Evolutionary conservation across 768 basidiomycete genomes (phyloP).

Genomic region (Polyporus arcularius): DNA sequence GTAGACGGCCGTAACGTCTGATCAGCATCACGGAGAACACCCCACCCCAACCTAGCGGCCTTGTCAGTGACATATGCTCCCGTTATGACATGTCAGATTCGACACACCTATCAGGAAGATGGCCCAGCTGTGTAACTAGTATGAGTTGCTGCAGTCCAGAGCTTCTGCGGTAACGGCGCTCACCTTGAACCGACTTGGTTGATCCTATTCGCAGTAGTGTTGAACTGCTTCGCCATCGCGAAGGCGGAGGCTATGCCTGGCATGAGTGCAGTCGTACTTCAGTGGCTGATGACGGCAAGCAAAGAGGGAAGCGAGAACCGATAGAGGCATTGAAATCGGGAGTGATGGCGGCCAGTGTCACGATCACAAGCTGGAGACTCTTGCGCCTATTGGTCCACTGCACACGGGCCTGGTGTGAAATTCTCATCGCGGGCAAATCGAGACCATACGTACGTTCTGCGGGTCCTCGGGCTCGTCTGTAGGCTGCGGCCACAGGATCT

Average conservation of each 20-base stretch:
- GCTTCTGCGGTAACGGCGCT: neutral
- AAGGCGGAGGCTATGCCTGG: constrained; percentile 63
- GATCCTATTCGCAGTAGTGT: constrained; percentile 56
- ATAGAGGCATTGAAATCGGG: constrained; percentile 69
- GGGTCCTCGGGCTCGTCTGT: constrained; percentile 60
- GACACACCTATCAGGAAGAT: constrained; percentile 56
- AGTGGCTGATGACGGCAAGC: neutral
- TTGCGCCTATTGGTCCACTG: constrained; percentile 57
- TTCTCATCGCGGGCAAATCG: neutral
- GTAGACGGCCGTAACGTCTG: constrained; percentile 63
- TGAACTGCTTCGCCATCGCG: constrained; percentile 51
- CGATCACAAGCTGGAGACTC: constrained; percentile 53
- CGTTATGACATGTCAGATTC: neutral
- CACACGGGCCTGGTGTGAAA: constrained; percentile 15
- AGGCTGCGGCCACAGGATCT: constrained; percentile 70
- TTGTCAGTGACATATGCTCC: too few relatives aligned
- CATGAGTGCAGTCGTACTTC: neutral
- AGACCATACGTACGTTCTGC: constrained; percentile 45
- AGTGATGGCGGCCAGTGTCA: constrained; percentile 62
- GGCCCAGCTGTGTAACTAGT: constrained; percentile 48
- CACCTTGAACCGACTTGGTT: constrained; percentile 59
- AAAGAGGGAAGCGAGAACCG: constrained; percentile 34
- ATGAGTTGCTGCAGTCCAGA: neutral
- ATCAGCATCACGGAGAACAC: constrained; percentile 60
- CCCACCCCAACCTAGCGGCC: constrained; percentile 53